Conservation (phyloP, 345 rosid genomes). For the Hibiscus mutabilis region DNA sequence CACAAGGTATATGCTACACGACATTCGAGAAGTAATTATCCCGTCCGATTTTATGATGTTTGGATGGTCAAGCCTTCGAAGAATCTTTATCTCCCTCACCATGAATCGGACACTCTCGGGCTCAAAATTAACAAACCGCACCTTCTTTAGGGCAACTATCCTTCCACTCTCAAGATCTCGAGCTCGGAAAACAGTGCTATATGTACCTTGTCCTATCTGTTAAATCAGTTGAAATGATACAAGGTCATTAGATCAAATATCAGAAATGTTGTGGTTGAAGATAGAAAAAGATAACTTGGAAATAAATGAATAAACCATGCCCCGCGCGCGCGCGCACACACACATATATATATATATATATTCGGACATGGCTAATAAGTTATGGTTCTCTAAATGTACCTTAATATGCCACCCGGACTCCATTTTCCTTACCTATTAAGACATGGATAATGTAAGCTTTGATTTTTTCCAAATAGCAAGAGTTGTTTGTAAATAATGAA, state of each 20-base stretch:
- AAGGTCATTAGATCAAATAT: neutral
- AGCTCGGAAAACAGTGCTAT: conserved; percentile 93
- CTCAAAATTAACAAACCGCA: conserved; percentile 89
- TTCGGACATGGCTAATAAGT: too few relatives aligned
- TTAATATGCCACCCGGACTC: too few relatives aligned
- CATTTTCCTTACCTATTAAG: too few relatives aligned
- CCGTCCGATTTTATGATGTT: conserved; percentile 90
- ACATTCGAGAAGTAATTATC: conserved; percentile 68
- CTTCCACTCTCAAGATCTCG: conserved; percentile 68
- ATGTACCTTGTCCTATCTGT: conserved; percentile 98
- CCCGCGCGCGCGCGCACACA: too few relatives aligned
- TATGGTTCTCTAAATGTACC: too few relatives aligned
- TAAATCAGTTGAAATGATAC: conserved; percentile 8
- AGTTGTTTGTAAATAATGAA: neutral
- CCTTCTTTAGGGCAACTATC: conserved; percentile 93
- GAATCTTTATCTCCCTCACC: conserved; percentile 94
- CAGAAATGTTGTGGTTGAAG: neutral
- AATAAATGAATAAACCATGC: neutral
- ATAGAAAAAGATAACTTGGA: too few relatives aligned
- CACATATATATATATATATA: too few relatives aligned
- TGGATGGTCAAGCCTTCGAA: conserved; percentile 85
- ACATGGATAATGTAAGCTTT: too few relatives aligned
- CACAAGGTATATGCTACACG: conserved; percentile 83
- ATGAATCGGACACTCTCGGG: conserved; percentile 97
- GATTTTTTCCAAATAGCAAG: neutral